These are phyloP conservation scores for Lodderomyces theae DNA, from an alignment of 1,139 yeast species.

Conservation along the genomic window DNA sequence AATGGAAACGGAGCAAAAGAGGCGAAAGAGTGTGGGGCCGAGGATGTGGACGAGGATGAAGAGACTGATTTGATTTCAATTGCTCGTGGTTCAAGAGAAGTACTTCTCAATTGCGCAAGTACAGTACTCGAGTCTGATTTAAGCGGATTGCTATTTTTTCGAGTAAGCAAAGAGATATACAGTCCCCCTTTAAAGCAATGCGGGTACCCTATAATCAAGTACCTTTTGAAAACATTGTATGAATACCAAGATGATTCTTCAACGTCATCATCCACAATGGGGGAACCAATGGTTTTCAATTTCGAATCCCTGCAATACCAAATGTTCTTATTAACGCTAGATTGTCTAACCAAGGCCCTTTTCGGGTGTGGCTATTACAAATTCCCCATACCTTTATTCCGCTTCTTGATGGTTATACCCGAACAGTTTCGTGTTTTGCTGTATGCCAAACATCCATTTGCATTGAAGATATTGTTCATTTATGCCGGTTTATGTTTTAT, in stretches of 20 bases:
- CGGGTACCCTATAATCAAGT: conserved; percentile 19
- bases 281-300: too few relatives aligned
- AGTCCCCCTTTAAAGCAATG: conserved; percentile 12
- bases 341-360: conserved; percentile 4
- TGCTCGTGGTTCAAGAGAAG: conserved; percentile 18
- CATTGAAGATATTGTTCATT: conserved; percentile 24
- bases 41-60: too few relatives aligned
- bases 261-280: too few relatives aligned
- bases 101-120: conserved; percentile 16
- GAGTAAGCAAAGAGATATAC: conserved; percentile 8
- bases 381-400: conserved; percentile 27
- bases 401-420: conserved; percentile 26
- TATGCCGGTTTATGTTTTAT: conserved; percentile 22
- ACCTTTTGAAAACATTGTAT: conserved; percentile 11
- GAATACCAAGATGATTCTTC: neutral
- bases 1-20: conserved; percentile 13
- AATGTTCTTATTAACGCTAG: conserved; percentile 10
- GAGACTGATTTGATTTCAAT: conserved; percentile 22
- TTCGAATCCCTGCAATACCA: conserved; percentile 11
- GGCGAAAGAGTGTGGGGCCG: too few relatives aligned
- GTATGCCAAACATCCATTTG: conserved; percentile 21
- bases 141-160: conserved; percentile 15
- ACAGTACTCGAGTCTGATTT: conserved; percentile 15
- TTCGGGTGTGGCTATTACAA: conserved; percentile 17
- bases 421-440: conserved; percentile 20